These are phyloP conservation scores for Jaenimonas drosophilae DNA, from an alignment of 208 protist genomes.

Conservation along the genomic window DNA sequence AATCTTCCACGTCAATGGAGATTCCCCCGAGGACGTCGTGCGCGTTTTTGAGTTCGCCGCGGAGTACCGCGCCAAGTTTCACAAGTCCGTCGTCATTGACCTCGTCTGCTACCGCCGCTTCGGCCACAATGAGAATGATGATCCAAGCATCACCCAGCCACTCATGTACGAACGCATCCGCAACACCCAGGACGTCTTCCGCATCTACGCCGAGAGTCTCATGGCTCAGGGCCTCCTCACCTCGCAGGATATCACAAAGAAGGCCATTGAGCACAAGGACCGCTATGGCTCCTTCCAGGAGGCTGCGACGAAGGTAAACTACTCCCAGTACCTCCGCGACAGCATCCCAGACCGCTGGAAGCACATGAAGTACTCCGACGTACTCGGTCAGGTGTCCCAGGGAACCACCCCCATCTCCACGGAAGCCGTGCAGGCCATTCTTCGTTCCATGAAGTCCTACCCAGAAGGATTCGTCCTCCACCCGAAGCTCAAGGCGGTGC, in stretches of 20 bases:
- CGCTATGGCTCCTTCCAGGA: conserved; percentile 70
- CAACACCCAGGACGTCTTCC: conserved; percentile 77
- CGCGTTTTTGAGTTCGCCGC: conserved; percentile 88
- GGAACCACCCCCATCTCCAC: conserved; percentile 60
- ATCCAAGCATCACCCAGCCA: conserved; percentile 97
- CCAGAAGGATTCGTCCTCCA: conserved; percentile 82
- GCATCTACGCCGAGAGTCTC: conserved; percentile 69
- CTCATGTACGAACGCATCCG: conserved; percentile 93
- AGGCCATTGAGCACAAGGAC: conserved; percentile 66
- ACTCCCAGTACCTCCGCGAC: conserved; percentile 73
- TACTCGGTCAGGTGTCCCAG: conserved; percentile 44
- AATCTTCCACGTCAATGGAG: conserved; percentile 98
- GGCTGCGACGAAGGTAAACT: conserved; percentile 50
- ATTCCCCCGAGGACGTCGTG: conserved; percentile 93
- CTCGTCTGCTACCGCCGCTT: conserved; percentile 95
- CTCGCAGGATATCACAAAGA: conserved; percentile 43
- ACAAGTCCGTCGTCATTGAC: conserved; percentile 95
- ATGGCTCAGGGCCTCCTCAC: conserved; percentile 75
- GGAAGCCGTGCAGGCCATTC: conserved; percentile 36
- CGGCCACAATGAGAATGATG: conserved; percentile 98
- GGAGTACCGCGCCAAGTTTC: conserved; percentile 89
- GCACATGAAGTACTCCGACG: conserved; percentile 73
- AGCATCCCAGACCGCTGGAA: conserved; percentile 60
- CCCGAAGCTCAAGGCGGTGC: conserved; percentile 64
- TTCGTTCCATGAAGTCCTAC: conserved; percentile 40